These are phyloP conservation scores for Saccharomyces eubayanus DNA, from an alignment of 805 yeast genomes.

Conservation along the genomic window DNA sequence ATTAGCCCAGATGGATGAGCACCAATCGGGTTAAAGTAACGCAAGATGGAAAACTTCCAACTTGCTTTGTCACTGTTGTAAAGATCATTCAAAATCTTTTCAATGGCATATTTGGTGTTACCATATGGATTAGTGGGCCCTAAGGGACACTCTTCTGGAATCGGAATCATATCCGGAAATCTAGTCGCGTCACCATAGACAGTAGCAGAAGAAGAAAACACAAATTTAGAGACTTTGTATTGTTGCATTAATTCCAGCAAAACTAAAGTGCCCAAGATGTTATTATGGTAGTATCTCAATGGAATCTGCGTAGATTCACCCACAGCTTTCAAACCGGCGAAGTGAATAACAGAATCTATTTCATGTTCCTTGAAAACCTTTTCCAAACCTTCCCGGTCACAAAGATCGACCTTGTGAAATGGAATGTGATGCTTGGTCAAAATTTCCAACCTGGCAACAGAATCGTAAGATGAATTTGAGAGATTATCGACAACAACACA, in stretches of 20 bases:
- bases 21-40: slow-evolving; percentile 81
- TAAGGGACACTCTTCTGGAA: slow-evolving; percentile 68
- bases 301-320: slow-evolving; percentile 69
- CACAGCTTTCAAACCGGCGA: slow-evolving; percentile 79
- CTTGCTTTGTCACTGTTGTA: slow-evolving; percentile 33
- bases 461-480: slow-evolving; percentile 57
- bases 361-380: slow-evolving; percentile 41
- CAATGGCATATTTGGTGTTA: slow-evolving; percentile 58
- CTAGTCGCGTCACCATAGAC: slow-evolving; percentile 78
- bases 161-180: slow-evolving; percentile 64
- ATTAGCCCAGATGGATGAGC: slow-evolving; percentile 75
- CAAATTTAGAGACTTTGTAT: slow-evolving; percentile 42
- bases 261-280: slow-evolving; percentile 55
- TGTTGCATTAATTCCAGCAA: slow-evolving; percentile 47
- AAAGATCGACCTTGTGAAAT: slow-evolving; percentile 51
- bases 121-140: slow-evolving; percentile 78
- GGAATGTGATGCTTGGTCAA: slow-evolving; percentile 41
- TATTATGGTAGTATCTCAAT: slow-evolving; percentile 57
- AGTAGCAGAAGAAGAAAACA: slow-evolving; percentile 74
- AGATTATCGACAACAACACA: slow-evolving; percentile 70
- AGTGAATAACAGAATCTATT: slow-evolving; percentile 59
- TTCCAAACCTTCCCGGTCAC: slow-evolving; percentile 41
- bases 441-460: slow-evolving; percentile 53
- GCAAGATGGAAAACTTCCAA: slow-evolving; percentile 53
- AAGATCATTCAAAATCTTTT: slow-evolving; percentile 50